Evolutionary conservation across 805 yeast species (phyloP).

Genomic region (Teunomyces atbi): DNA sequence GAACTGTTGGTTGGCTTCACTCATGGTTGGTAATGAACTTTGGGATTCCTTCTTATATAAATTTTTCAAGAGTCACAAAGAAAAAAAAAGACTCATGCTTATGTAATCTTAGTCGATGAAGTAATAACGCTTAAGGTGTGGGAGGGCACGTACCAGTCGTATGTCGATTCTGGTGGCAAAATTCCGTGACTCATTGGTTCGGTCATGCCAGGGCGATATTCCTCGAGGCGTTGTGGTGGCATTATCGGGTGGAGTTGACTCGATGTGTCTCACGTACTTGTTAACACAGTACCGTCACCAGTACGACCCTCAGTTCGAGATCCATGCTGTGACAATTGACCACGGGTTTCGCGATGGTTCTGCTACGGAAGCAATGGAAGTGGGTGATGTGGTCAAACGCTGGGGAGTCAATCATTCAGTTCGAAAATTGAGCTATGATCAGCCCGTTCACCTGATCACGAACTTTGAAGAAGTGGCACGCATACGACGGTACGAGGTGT

Average conservation of each 20-base stretch:
- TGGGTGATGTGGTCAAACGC: constrained; percentile 28
- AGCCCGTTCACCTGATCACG: constrained; percentile 27
- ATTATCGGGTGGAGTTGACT: constrained; percentile 80
- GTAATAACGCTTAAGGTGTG: too few species aligned
- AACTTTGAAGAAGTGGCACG: constrained; percentile 65
- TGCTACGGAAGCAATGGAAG: constrained; percentile 45
- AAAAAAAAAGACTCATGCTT: constrained; percentile 1
- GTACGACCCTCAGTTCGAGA: constrained; percentile 25
- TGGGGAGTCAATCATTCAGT: constrained; percentile 39
- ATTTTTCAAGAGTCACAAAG: constrained; percentile 2
- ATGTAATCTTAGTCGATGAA: not conserved
- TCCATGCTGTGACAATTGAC: constrained; percentile 64
- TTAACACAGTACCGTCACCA: constrained; percentile 35
- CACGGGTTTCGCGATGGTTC: constrained; percentile 56
- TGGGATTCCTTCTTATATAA: not conserved
- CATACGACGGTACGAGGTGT: constrained; percentile 44
- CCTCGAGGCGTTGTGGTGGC: constrained; percentile 50
- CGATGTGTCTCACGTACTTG: constrained; percentile 64
- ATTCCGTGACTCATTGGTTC: not conserved
- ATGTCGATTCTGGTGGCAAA: not conserved
- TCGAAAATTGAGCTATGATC: constrained; percentile 19
- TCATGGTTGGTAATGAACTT: not conserved
- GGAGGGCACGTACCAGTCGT: not conserved
- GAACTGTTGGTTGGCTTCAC: constrained; percentile 30
- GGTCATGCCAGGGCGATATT: constrained; percentile 3